These are phyloP conservation scores for Pichia scutulata DNA, from an alignment of 805 yeast genomes.

Conservation along the genomic window DNA sequence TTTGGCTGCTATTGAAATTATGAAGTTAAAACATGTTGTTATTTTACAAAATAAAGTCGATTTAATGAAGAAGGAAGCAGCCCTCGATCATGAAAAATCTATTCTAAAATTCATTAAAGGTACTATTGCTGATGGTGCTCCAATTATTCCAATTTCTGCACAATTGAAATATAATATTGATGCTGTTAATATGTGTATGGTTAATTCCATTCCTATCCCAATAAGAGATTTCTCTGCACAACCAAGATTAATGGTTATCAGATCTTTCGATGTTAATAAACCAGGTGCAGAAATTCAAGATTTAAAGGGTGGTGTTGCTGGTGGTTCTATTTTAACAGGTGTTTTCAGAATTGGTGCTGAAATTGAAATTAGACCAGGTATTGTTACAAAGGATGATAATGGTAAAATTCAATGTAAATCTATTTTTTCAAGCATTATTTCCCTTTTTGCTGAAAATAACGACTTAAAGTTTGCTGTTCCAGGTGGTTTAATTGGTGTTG, in stretches of 20 bases:
- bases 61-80: conserved; percentile 95
- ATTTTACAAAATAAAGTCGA: conserved; percentile 97
- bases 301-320: conserved; percentile 99
- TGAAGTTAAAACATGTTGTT: conserved; percentile 95
- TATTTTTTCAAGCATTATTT: conserved; percentile 86
- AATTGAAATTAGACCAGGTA: conserved; percentile 98
- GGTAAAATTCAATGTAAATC: conserved; percentile 92
- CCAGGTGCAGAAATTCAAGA: conserved; percentile 98
- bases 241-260: conserved; percentile 92
- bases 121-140: conserved; percentile 98
- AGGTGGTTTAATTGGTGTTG: conserved; percentile 99
- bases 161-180: conserved; percentile 97
- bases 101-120: conserved; percentile 91
- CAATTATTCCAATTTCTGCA: conserved; percentile 97
- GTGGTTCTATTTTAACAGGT: conserved; percentile 96
- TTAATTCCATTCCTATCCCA: conserved; percentile 92
- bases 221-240: conserved; percentile 88
- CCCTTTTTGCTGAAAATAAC: conserved; percentile 95
- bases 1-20: conserved; percentile 98
- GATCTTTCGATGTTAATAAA: conserved; percentile 97
- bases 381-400: conserved; percentile 87
- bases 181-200: conserved; percentile 95
- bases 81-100: conserved; percentile 90
- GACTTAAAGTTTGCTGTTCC: conserved; percentile 98
- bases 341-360: conserved; percentile 96